These are phyloP conservation scores for Kluyveromyces lactis DNA, from an alignment of 805 yeast species.

Conservation along the genomic window DNA sequence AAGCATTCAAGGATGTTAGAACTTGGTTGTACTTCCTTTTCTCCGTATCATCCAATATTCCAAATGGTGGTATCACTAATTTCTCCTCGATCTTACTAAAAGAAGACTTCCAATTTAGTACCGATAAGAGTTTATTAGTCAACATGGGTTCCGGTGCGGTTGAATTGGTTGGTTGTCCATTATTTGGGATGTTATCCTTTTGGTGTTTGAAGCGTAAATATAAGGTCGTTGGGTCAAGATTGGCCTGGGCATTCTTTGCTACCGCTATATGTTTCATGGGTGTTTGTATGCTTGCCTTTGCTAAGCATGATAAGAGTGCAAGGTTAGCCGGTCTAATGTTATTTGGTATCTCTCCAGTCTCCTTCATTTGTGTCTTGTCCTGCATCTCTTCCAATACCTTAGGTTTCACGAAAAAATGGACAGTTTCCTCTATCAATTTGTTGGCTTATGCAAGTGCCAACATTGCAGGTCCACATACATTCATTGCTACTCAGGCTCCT, in stretches of 20 bases:
- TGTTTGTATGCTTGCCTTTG: conserved; percentile 35
- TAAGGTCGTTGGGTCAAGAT: conserved; percentile 16
- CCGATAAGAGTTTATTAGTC: conserved; percentile 31
- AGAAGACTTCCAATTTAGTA: conserved; percentile 33
- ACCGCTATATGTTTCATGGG: conserved; percentile 27
- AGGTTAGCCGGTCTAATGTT: conserved; percentile 31
- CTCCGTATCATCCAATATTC: conserved; percentile 32
- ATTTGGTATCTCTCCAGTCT: conserved; percentile 25
- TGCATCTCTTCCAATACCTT: conserved; percentile 40
- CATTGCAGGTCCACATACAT: conserved; percentile 62
- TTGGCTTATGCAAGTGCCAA: conserved; percentile 57
- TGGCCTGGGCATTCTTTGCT: conserved; percentile 29
- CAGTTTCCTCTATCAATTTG: conserved; percentile 45
- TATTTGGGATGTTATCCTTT: conserved; percentile 23
- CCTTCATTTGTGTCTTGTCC: conserved; percentile 22
- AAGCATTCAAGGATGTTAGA: conserved; percentile 38
- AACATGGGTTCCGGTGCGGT: conserved; percentile 37
- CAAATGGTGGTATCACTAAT: conserved; percentile 43
- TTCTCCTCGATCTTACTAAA: conserved; percentile 35
- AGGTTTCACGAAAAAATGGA: conserved; percentile 59
- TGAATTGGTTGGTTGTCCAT: conserved; percentile 26
- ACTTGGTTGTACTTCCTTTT: conserved; percentile 37
- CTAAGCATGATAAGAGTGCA: conserved; percentile 22
- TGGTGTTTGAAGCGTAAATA: conserved; percentile 13
- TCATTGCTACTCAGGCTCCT: conserved; percentile 46